Percentiles rank a stretch among this genome's conserved stretches.
Evolutionary conservation across 495 filamentous ascomycete species (phyloP).

Genomic region (Aspergillus conjunctus): DNA sequence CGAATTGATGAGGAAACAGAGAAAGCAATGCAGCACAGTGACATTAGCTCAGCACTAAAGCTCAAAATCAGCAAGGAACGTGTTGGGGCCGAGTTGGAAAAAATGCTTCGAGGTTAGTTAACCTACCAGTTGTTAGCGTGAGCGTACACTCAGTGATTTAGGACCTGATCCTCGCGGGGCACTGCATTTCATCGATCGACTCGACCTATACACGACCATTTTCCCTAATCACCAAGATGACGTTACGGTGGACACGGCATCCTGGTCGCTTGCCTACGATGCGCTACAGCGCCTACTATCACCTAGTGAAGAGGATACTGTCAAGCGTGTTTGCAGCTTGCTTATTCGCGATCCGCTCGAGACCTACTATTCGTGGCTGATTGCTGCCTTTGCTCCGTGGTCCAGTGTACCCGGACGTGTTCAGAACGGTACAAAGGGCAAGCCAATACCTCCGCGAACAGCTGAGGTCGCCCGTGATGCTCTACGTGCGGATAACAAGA

Average conservation of each 20-base stretch:
- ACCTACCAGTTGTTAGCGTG: constrained; percentile 3
- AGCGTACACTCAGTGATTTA: constrained; percentile 28
- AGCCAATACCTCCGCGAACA: constrained; percentile 52
- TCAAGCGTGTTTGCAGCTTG: constrained; percentile 40
- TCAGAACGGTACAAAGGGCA: constrained; percentile 44
- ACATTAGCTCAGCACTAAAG: constrained; percentile 74
- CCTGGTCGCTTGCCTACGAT: constrained; percentile 46
- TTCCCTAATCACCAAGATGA: constrained; percentile 60
- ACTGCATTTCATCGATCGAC: constrained; percentile 70
- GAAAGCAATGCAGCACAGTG: constrained; percentile 70
- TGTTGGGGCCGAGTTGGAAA: constrained; percentile 79
- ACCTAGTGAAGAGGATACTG: constrained; percentile 15
- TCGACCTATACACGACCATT: constrained; percentile 76
- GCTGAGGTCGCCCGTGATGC: constrained; percentile 70
- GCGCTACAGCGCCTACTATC: constrained; percentile 36
- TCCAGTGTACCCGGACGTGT: constrained; percentile 52
- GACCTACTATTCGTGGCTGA: constrained; percentile 70
- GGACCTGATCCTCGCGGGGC: constrained; percentile 69
- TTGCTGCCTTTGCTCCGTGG: constrained; percentile 79
- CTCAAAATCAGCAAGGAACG: constrained; percentile 92
- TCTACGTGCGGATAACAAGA: constrained; percentile 75
- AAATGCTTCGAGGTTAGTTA: constrained; percentile 77
- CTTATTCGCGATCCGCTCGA: constrained; percentile 63
- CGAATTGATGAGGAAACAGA: constrained; percentile 68
- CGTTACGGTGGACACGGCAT: constrained; percentile 47